phyloP scores from a whole-genome alignment of 352 stramenopile species.

The Pythium sp. region DNA sequence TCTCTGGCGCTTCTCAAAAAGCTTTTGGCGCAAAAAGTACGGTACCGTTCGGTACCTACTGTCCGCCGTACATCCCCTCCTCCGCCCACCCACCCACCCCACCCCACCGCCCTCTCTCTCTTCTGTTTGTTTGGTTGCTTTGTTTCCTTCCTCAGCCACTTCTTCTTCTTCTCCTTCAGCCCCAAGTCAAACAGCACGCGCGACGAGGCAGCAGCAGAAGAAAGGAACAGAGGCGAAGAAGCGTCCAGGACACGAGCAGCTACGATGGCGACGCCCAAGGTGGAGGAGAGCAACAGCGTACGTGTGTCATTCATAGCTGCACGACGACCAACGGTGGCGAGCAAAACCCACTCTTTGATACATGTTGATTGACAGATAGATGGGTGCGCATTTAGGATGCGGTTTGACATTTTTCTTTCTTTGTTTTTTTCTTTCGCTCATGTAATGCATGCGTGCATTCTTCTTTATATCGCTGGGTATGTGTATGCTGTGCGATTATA shows the following conservation, averaged over 20 bases:
- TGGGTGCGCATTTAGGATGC: slow-evolving; percentile 4
- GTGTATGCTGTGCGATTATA: slow-evolving; percentile 14
- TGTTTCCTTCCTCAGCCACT: slow-evolving; percentile 7
- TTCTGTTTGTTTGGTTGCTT: not conserved
- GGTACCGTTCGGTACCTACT: not conserved
- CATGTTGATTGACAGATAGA: not conserved
- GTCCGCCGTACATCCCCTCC: not conserved
- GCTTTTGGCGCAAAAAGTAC: not conserved
- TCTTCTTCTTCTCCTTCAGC: not conserved
- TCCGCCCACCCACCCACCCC: not conserved
- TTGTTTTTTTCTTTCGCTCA: not conserved
- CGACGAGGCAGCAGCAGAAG: not conserved
- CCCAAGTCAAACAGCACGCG: not conserved
- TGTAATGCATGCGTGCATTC: not conserved
- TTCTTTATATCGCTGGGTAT: no score
- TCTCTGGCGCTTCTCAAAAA: not conserved
- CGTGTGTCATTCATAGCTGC: not conserved
- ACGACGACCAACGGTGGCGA: not conserved
- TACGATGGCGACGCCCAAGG: slow-evolving; percentile 70
- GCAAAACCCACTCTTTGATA: not conserved
- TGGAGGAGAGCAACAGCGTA: slow-evolving; percentile 77
- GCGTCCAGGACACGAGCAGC: not conserved
- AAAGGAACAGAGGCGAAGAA: not conserved
- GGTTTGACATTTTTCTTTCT: not conserved
- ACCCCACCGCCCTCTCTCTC: not conserved